phyloP scores from a whole-genome alignment of 257 asterid genomes.

The Solanum chilense region DNA sequence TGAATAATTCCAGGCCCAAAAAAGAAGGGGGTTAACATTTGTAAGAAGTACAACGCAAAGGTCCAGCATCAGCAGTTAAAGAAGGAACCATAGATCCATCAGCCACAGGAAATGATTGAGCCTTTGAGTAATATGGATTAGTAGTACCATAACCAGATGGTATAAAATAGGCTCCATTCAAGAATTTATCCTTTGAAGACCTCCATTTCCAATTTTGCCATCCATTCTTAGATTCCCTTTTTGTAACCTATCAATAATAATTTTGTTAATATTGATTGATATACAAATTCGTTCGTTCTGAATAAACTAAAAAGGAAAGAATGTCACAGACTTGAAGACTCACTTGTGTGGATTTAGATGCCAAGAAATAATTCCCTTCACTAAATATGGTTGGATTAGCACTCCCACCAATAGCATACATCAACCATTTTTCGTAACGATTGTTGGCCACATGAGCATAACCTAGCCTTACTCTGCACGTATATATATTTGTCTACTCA shows the following conservation, averaged over 20 bases:
- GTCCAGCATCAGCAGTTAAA: conserved; percentile 57
- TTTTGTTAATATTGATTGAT: background rate
- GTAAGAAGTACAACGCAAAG: conserved; percentile 28
- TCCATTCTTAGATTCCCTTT: conserved; percentile 43
- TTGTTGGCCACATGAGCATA: conserved; percentile 83
- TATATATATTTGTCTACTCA: background rate
- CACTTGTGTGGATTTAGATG: conserved; percentile 55
- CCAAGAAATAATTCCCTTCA: conserved; percentile 82
- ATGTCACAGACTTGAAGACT: conserved; percentile 11
- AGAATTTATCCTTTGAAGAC: conserved; percentile 52
- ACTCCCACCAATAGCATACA: conserved; percentile 94
- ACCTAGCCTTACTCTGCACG: conserved; percentile 61
- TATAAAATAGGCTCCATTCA: conserved; percentile 69
- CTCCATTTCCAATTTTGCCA: conserved; percentile 85
- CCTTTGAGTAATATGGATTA: conserved; percentile 33
- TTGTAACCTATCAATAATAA: conserved; percentile 37
- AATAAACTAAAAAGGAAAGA: too few relatives aligned
- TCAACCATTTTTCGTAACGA: conserved; percentile 59
- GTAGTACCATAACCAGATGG: conserved; percentile 64
- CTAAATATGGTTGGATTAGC: conserved; percentile 86
- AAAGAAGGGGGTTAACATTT: conserved; percentile 19
- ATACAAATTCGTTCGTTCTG: too few relatives aligned
- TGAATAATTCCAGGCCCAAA: background rate
- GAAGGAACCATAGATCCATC: conserved; percentile 62
- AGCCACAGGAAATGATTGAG: conserved; percentile 49